Evolutionary conservation across 2,329 filamentous ascomycete genomes (phyloP).

Genomic region (Davidsoniella neocaledoniae): DNA sequence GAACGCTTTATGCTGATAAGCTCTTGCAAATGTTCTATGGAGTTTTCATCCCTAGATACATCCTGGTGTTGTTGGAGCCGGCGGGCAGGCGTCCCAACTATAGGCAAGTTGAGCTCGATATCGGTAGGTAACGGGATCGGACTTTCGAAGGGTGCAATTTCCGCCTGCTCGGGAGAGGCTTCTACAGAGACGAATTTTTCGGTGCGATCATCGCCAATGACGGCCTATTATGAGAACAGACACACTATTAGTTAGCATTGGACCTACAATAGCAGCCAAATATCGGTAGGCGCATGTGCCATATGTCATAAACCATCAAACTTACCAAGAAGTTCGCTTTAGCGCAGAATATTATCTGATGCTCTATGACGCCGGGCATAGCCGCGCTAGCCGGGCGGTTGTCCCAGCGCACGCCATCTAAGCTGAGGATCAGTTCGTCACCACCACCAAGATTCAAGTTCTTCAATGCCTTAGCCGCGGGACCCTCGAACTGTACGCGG

Average conservation of each 20-base stretch:
- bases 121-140: conserved; percentile 9
- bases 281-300: not conserved
- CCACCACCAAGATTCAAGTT: conserved; percentile 57
- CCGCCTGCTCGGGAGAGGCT: conserved; percentile 14
- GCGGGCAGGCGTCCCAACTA: conserved; percentile 14
- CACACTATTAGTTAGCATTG: not conserved
- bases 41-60: conserved; percentile 9
- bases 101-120: conserved; percentile 6
- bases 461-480: conserved; percentile 52
- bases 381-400: conserved; percentile 31
- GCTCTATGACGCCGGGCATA: conserved; percentile 36
- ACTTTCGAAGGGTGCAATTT: conserved; percentile 14
- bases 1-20: conserved; percentile 12
- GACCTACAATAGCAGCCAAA: no score
- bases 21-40: not conserved
- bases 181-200: conserved; percentile 37
- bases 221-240: not conserved
- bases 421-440: conserved; percentile 52
- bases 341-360: conserved; percentile 39
- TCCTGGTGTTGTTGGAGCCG: not conserved
- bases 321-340: conserved; percentile 31
- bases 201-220: conserved; percentile 5
- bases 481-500: conserved; percentile 55
- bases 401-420: conserved; percentile 53
- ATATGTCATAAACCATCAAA: not conserved